Evolutionary conservation across 2,329 filamentous ascomycete species (phyloP).

Genomic region (Aspergillus ochraceoroseus): DNA sequence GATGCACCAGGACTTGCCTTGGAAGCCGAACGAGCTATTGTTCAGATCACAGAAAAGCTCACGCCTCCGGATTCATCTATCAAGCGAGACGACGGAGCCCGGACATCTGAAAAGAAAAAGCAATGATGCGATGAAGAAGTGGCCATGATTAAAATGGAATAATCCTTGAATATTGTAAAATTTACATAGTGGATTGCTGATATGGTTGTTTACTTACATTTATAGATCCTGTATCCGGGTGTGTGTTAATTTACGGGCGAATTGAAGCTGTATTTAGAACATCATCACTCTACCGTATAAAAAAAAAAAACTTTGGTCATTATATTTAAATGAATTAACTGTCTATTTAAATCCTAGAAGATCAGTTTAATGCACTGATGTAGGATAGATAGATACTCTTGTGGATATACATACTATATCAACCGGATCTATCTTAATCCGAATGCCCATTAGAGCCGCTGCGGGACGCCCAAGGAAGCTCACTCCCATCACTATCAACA

Average conservation of each 20-base stretch:
- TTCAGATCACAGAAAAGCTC: slow-evolving; percentile 57
- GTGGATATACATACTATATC: slow-evolving; percentile 16
- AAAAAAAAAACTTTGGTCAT: background rate
- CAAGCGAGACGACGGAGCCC: slow-evolving; percentile 17
- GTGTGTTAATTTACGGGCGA: no score
- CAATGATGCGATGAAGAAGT: background rate
- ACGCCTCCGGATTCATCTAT: slow-evolving; percentile 21
- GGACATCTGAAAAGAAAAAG: slow-evolving; percentile 22
- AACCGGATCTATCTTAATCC: slow-evolving; percentile 30
- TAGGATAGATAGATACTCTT: no score
- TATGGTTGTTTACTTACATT: no score
- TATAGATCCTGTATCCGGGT: no score
- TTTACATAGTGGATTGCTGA: no score
- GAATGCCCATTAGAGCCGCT: slow-evolving; percentile 15
- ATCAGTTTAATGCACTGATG: no score
- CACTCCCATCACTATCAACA: slow-evolving; percentile 14
- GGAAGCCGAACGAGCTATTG: slow-evolving; percentile 70
- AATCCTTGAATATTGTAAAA: no score
- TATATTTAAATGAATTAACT: background rate
- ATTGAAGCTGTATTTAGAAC: no score
- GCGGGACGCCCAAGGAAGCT: slow-evolving; percentile 22
- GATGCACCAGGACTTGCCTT: slow-evolving; percentile 65
- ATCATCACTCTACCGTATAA: slow-evolving; percentile 4
- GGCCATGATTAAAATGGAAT: background rate
- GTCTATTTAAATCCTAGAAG: no score